Conservation (phyloP, 192 early-diverging fungal species). For the Linnemannia exigua region DNA sequence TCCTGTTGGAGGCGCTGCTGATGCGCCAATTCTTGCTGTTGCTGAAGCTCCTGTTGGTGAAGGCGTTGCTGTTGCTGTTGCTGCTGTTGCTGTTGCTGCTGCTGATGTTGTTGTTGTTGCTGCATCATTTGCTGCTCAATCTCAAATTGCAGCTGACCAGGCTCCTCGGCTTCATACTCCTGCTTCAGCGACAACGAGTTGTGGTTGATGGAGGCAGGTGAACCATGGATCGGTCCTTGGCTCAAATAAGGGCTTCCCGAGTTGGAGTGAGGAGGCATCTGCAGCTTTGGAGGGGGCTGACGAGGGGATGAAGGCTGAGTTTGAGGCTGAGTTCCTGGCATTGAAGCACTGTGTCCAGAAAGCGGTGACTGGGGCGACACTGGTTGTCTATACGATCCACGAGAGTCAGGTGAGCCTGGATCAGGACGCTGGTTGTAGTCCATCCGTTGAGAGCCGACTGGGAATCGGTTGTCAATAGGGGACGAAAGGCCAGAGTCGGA, state of each 20-base stretch:
- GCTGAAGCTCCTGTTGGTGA: slow-evolving; percentile 28
- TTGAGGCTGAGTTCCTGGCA: slow-evolving; percentile 7
- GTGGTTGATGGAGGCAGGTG: slow-evolving; percentile 62
- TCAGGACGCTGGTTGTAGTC: slow-evolving; percentile 39
- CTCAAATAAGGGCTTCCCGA: slow-evolving; percentile 32
- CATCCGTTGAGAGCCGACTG: slow-evolving; percentile 27
- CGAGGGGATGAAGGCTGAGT: slow-evolving; percentile 41
- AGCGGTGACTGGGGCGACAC: slow-evolving; percentile 40
- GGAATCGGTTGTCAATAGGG: slow-evolving; percentile 46
- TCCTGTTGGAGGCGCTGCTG: slow-evolving; percentile 44
- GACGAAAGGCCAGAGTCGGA: slow-evolving; percentile 46
- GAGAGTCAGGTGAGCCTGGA: slow-evolving; percentile 50
- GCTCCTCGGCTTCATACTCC: slow-evolving; percentile 45
- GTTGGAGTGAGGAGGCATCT: slow-evolving; percentile 46
- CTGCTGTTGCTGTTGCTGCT: slow-evolving; percentile 39
- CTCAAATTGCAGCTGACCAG: slow-evolving; percentile 43
- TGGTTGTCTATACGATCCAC: slow-evolving; percentile 45
- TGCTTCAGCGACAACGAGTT: slow-evolving; percentile 56
- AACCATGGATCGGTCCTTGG: slow-evolving; percentile 59
- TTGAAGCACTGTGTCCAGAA: neutral
- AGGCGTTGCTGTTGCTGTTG: slow-evolving; percentile 19
- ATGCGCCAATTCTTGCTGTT: too few species aligned
- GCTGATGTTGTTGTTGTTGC: slow-evolving; percentile 40
- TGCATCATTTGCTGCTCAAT: slow-evolving; percentile 65
- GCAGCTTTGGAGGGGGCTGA: slow-evolving; percentile 47